Conservation (phyloP, 1,284 basidiomycete genomes). For the Lentinula novae-zelandiae region DNA sequence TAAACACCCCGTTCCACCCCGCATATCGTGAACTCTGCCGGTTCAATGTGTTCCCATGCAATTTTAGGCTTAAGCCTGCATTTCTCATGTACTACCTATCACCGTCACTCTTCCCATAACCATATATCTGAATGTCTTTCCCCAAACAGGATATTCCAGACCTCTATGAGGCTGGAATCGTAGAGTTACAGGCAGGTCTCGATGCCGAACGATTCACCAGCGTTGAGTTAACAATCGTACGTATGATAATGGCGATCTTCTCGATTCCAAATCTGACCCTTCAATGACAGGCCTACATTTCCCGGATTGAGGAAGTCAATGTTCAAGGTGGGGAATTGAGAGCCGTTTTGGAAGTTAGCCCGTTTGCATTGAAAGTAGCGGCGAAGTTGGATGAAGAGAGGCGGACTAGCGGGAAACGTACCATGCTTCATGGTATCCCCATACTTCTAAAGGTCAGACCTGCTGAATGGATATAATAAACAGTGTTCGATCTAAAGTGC, state of each 20-base stretch:
- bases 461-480: not conserved
- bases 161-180: constrained; percentile 58
- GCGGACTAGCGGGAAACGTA: constrained; percentile 38
- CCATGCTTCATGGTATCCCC: constrained; percentile 65
- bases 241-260: not conserved
- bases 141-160: constrained; percentile 37
- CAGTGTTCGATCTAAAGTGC: not conserved
- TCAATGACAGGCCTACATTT: constrained; percentile 55
- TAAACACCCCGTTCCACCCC: too few relatives aligned
- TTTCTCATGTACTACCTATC: not conserved
- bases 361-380: constrained; percentile 52
- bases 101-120: not conserved
- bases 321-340: constrained; percentile 52
- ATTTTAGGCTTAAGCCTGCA: not conserved
- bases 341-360: constrained; percentile 63
- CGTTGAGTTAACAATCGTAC: constrained; percentile 60
- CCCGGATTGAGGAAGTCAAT: constrained; percentile 71
- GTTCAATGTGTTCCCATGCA: not conserved
- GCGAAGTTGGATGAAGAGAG: constrained; percentile 54
- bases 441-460: constrained; percentile 55
- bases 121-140: not conserved
- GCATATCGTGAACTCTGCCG: too few relatives aligned
- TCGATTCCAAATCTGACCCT: not conserved
- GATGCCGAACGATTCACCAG: constrained; percentile 53
- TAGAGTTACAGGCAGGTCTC: constrained; percentile 52